These are phyloP conservation scores for Rhodotorula paludigena DNA, from an alignment of 768 basidiomycete genomes.

Conservation along the genomic window DNA sequence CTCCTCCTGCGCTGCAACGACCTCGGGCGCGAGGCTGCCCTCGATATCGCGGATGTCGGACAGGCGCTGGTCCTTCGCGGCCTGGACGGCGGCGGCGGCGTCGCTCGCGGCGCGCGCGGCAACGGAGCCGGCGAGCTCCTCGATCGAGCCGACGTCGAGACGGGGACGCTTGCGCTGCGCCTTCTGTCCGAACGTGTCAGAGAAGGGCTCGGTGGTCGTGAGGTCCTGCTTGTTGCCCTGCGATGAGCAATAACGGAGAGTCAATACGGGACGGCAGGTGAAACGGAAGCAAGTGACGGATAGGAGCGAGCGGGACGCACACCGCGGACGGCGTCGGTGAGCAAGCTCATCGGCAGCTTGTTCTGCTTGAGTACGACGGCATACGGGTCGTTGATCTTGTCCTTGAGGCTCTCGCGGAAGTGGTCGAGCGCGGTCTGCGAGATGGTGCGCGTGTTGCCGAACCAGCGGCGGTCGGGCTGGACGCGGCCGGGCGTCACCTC, in stretches of 20 bases:
- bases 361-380: conserved; percentile 88
- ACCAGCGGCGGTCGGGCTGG: conserved; percentile 94
- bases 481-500: conserved; percentile 85
- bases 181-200: conserved; percentile 91
- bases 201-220: conserved; percentile 90
- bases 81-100: conserved; percentile 12
- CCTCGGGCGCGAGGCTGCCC: conserved; percentile 29
- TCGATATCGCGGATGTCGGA: conserved; percentile 31
- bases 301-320: conserved; percentile 48
- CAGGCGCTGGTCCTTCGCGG: conserved; percentile 27
- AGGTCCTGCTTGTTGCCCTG: conserved; percentile 72
- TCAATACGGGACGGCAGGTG: neutral
- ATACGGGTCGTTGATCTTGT: conserved; percentile 88
- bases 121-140: conserved; percentile 62
- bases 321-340: conserved; percentile 75
- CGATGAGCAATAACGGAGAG: conserved; percentile 3
- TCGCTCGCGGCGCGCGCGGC: conserved; percentile 10
- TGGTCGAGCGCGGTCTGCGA: conserved; percentile 93
- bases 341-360: conserved; percentile 92
- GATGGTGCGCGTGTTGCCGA: conserved; percentile 98
- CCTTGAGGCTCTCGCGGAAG: conserved; percentile 79
- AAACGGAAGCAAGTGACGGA: too few species aligned
- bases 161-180: conserved; percentile 86
- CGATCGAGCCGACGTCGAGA: conserved; percentile 82
- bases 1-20: conserved; percentile 19